These are phyloP conservation scores for Triticum turgidum DNA, from an alignment of 176 grass and related monocot genomes.

Conservation along the genomic window DNA sequence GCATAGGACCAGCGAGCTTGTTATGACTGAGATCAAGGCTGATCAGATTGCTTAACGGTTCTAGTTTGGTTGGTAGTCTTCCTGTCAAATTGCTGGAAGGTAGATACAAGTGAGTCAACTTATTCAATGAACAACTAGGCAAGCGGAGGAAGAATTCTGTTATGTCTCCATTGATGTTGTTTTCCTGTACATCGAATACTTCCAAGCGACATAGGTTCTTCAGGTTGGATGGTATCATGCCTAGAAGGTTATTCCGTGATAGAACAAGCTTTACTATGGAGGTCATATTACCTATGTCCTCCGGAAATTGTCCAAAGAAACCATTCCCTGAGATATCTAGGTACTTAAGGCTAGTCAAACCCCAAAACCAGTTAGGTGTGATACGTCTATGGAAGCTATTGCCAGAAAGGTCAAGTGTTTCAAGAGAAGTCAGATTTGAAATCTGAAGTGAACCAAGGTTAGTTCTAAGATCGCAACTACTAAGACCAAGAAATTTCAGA, in stretches of 20 bases:
- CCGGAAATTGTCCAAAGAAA: neutral
- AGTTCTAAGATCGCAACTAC: neutral
- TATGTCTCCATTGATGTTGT: slow-evolving; percentile 4
- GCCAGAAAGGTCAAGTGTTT: slow-evolving; percentile 3
- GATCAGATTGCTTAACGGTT: neutral
- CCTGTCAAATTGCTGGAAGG: neutral
- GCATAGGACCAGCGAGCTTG: neutral
- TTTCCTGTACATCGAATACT: fast-evolving
- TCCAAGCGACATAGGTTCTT: slow-evolving; percentile 3
- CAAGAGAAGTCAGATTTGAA: slow-evolving; percentile 3
- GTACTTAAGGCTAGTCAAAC: neutral
- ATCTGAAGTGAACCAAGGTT: neutral
- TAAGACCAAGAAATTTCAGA: neutral
- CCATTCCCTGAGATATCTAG: fast-evolving
- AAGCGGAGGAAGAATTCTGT: neutral
- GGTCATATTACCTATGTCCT: neutral
- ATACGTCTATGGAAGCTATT: neutral
- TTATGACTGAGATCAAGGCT: neutral
- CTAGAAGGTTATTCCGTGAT: neutral
- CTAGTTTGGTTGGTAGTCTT: neutral
- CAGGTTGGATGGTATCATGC: neutral
- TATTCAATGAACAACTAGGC: neutral
- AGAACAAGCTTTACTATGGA: neutral
- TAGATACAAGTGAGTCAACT: neutral
- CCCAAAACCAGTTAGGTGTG: slow-evolving; percentile 22